A percentile compares a stretch with the other conserved stretches of the same genome.
Evolutionary conservation across 2,329 filamentous ascomycete genomes (phyloP).

Genomic region (Penicillium vulpinum): DNA sequence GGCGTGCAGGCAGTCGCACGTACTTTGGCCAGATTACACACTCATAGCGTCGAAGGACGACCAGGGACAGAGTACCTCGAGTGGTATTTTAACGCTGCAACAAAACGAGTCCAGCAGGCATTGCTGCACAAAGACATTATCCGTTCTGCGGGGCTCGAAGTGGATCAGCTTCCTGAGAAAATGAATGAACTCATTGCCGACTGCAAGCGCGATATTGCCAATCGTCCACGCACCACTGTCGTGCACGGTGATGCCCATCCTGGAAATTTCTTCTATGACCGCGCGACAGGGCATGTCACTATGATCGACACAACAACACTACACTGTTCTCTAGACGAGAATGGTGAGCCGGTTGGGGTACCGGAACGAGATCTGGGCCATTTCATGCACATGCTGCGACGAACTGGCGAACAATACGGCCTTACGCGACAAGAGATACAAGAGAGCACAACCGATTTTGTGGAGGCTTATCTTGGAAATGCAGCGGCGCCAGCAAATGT

Average conservation of each 20-base stretch:
- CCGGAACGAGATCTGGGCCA: slow-evolving; percentile 1
- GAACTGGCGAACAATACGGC: neutral
- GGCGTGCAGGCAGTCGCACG: neutral
- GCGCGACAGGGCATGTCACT: neutral
- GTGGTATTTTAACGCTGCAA: slow-evolving; percentile 2
- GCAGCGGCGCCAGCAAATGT: neutral
- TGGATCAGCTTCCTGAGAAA: neutral
- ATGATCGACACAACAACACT: slow-evolving; percentile 1
- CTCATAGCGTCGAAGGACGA: neutral
- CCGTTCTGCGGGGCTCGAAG: neutral
- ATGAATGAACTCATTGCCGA: neutral
- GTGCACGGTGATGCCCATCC: neutral
- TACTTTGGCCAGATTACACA: neutral
- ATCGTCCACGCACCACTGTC: neutral
- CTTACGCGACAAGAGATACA: neutral
- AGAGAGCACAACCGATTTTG: neutral
- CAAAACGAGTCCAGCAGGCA: neutral
- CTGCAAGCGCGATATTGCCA: neutral
- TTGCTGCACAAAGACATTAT: neutral
- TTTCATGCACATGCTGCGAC: slow-evolving; percentile 1
- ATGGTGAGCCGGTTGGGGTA: neutral
- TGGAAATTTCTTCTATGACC: slow-evolving; percentile 3
- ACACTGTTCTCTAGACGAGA: neutral
- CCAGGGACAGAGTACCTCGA: neutral
- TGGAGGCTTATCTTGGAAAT: slow-evolving; percentile 1